Percentiles rank a stretch among this genome's conserved stretches.
These are phyloP conservation scores for Neofusicoccum sp. DNA, from an alignment of 2,329 filamentous ascomycete species.

Conservation along the genomic window DNA sequence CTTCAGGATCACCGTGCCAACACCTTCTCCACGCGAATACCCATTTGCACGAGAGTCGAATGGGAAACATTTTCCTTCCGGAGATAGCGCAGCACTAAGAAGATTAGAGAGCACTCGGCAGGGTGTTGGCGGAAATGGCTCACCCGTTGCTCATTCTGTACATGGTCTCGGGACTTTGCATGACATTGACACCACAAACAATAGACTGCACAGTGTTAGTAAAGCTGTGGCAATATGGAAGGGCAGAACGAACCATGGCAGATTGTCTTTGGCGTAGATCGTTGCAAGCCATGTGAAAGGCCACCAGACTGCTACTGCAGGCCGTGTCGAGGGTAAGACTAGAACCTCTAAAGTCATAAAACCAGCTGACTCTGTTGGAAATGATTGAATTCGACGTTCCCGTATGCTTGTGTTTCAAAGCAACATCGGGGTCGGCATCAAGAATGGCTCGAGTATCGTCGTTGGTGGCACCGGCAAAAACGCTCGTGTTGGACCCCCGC, in stretches of 20 bases:
- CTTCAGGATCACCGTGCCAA: constrained; percentile 58
- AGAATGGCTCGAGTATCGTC: constrained; percentile 15
- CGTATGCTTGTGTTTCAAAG: constrained; percentile 5
- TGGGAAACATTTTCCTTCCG: constrained; percentile 31
- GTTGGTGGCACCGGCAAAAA: constrained; percentile 23
- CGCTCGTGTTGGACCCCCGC: constrained; percentile 16
- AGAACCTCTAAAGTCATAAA: constrained; percentile 22
- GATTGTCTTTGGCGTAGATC: constrained; percentile 20
- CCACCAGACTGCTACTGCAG: constrained; percentile 30
- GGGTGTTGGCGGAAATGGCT: not conserved
- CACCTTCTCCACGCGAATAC: constrained; percentile 64
- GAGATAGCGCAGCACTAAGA: constrained; percentile 25
- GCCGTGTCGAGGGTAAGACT: constrained; percentile 35
- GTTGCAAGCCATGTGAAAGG: constrained; percentile 28
- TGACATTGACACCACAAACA: constrained; percentile 25
- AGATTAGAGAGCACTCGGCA: not conserved
- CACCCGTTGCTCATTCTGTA: not conserved
- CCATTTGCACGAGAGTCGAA: constrained; percentile 58
- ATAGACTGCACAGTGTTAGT: constrained; percentile 22
- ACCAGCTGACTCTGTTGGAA: constrained; percentile 19
- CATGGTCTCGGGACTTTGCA: constrained; percentile 26
- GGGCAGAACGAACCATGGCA: not conserved
- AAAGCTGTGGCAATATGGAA: not conserved
- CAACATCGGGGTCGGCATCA: constrained; percentile 5
- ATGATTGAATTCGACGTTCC: constrained; percentile 22